phyloP scores from a whole-genome alignment of 202 grass and related monocot species.

The Setaria italica region DNA sequence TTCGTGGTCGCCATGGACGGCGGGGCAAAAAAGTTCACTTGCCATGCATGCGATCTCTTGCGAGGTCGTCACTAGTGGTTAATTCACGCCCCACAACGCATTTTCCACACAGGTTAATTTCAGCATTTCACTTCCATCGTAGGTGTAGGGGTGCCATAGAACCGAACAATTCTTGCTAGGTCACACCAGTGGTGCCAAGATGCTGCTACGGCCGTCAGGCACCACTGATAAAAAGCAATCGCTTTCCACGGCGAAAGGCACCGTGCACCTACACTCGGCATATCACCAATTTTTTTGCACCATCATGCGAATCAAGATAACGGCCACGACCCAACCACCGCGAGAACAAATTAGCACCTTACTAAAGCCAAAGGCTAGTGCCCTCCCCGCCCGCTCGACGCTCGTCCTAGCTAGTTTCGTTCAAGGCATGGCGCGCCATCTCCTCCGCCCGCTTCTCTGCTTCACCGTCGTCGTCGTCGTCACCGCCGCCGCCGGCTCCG shows the following conservation, averaged over 20 bases:
- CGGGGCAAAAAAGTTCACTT: no score
- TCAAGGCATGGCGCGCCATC: neutral
- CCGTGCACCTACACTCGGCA: neutral
- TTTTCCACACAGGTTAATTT: no score
- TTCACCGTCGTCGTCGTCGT: neutral
- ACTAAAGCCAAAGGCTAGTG: neutral
- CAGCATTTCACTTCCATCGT: no score
- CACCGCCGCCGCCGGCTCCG: neutral
- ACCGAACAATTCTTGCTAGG: neutral
- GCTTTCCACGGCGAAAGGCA: constrained; percentile 29
- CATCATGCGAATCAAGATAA: constrained; percentile 10
- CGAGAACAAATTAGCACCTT: neutral
- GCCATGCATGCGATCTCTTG: no score
- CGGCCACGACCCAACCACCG: constrained; percentile 42
- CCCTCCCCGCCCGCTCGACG: no score
- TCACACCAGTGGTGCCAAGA: neutral
- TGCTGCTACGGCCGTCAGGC: neutral
- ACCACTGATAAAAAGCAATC: constrained; percentile 29
- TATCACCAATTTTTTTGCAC: constrained; percentile 5
- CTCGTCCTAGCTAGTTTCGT: neutral
- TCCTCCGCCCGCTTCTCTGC: constrained; percentile 34
- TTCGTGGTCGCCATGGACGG: no score
- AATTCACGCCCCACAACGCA: no score
- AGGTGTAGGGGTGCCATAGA: neutral
- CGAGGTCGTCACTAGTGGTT: no score